Evolutionary conservation across 108 stramenopile genomes (phyloP).

Genomic region (Parietichytrium sp.): DNA sequence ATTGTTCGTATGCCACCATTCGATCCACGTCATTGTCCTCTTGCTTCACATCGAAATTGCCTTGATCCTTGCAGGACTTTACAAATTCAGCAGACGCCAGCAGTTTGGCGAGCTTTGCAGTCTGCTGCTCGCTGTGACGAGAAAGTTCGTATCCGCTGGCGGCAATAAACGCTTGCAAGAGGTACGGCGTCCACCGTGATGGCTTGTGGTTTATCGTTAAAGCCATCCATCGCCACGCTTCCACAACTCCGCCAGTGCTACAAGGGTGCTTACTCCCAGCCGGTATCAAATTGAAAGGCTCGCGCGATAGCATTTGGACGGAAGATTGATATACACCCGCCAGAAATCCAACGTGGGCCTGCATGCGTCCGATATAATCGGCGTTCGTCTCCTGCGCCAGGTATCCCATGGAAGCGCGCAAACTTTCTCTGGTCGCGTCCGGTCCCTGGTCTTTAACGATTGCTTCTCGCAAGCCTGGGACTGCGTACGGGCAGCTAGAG

Average conservation of each 20-base stretch:
- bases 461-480: slow-evolving; percentile 3
- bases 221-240: slow-evolving; percentile 30
- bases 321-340: slow-evolving; percentile 33
- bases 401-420: slow-evolving; percentile 3
- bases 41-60: neutral
- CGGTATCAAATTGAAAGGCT: slow-evolving; percentile 2
- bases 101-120: neutral
- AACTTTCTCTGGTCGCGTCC: neutral
- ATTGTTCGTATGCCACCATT: neutral
- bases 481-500: neutral
- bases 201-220: neutral
- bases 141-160: neutral
- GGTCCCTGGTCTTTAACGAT: neutral
- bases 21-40: slow-evolving; percentile 25
- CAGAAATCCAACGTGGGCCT: slow-evolving; percentile 11
- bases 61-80: neutral
- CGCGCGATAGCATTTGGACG: neutral
- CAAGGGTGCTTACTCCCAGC: slow-evolving; percentile 5
- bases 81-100: neutral
- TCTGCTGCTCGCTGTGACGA: neutral
- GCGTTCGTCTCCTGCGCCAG: neutral
- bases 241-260: neutral
- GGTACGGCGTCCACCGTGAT: slow-evolving; percentile 1
- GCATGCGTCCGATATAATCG: slow-evolving; percentile 17
- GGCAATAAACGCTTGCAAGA: neutral